These are phyloP conservation scores for Pterulicium gracile DNA, from an alignment of 1,284 basidiomycete species.

Conservation along the genomic window DNA sequence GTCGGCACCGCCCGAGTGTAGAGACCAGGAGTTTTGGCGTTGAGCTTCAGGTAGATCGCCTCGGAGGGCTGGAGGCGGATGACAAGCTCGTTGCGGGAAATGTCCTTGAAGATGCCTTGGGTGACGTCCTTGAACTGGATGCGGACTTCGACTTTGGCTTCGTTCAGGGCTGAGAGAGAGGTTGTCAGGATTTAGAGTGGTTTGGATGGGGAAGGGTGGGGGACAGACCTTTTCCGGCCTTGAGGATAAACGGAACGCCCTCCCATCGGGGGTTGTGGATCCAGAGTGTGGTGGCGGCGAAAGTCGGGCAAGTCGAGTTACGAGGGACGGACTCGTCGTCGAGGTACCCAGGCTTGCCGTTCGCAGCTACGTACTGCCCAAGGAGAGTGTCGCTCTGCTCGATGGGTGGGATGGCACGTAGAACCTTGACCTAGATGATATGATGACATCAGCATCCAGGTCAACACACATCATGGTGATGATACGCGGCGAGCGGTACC, in stretches of 20 bases:
- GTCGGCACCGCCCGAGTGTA: conserved; percentile 83
- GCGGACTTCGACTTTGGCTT: conserved; percentile 93
- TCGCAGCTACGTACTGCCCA: conserved; percentile 83
- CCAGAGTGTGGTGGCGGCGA: conserved; percentile 78
- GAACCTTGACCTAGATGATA: conserved; percentile 74
- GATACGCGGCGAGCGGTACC: conserved; percentile 30
- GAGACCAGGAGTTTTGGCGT: conserved; percentile 87
- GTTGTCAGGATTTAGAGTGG: conserved; percentile 7
- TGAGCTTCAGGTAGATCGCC: conserved; percentile 91
- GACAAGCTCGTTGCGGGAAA: conserved; percentile 90
- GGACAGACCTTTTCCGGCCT: conserved; percentile 83
- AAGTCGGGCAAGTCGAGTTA: conserved; percentile 87
- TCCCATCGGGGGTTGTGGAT: conserved; percentile 96
- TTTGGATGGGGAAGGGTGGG: conserved; percentile 5
- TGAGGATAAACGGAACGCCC: conserved; percentile 94
- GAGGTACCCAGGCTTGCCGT: conserved; percentile 93
- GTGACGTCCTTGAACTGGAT: conserved; percentile 96
- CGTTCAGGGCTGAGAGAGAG: conserved; percentile 67
- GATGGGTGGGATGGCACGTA: conserved; percentile 82
- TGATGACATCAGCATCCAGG: conserved; percentile 10
- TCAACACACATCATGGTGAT: conserved; percentile 10
- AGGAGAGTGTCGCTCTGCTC: conserved; percentile 71
- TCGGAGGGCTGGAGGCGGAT: conserved; percentile 93
- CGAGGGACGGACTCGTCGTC: conserved; percentile 92
- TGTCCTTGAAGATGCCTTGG: conserved; percentile 90